These are phyloP conservation scores for Microdochium nivale DNA, from an alignment of 2,329 filamentous ascomycete genomes.

Conservation along the genomic window DNA sequence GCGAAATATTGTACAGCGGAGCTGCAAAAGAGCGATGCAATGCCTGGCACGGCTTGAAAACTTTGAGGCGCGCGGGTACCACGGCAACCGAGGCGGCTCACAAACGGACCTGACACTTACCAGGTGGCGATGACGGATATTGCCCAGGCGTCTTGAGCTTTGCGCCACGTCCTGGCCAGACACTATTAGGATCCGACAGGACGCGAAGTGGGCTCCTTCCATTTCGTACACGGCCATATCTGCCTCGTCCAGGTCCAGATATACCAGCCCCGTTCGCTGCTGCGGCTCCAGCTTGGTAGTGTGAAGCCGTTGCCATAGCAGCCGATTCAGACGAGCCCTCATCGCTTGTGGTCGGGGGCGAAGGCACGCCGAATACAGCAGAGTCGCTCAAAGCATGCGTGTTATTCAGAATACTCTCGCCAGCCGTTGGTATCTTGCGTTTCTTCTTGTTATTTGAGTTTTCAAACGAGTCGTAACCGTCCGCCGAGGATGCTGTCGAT, in stretches of 20 bases:
- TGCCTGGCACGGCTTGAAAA: background rate
- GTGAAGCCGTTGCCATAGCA: constrained; percentile 20
- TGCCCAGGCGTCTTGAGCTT: constrained; percentile 36
- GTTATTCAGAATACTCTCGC: constrained; percentile 48
- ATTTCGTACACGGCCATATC: constrained; percentile 61
- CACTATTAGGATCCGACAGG: constrained; percentile 48
- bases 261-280: constrained; percentile 58
- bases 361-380: constrained; percentile 20
- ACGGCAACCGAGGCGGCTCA: constrained; percentile 1
- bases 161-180: constrained; percentile 41
- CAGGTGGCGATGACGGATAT: constrained; percentile 27
- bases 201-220: constrained; percentile 55
- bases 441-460: constrained; percentile 99
- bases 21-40: background rate
- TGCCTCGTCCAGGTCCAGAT: constrained; percentile 76
- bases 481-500: constrained; percentile 62
- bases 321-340: constrained; percentile 22
- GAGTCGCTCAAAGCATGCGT: constrained; percentile 29
- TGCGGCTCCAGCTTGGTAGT: constrained; percentile 39
- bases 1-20: too few species aligned
- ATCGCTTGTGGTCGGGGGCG: constrained; percentile 22
- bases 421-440: constrained; percentile 88
- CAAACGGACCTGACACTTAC: constrained; percentile 25
- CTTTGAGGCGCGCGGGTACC: background rate
- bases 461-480: constrained; percentile 95